Evolutionary conservation across 257 asterid species (phyloP), one percentile per base, ranked within the genome.

Genomic region (Anisodus acutangulus): DNA sequence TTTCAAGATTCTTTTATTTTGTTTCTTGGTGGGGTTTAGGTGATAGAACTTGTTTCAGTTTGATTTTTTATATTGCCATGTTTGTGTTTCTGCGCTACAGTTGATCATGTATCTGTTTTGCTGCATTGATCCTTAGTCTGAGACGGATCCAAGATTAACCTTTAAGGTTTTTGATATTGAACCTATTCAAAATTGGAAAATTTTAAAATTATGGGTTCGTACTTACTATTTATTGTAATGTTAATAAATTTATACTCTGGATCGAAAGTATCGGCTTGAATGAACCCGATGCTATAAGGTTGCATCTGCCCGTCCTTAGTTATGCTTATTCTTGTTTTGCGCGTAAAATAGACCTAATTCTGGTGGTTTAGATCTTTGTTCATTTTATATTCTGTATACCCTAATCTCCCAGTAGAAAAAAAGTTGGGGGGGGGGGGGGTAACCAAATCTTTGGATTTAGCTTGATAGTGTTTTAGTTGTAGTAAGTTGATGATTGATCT

Each of bases 11-110:
- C 2, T 31, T 43, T 70, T n/a, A 2, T 0, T 37, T 71, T 13
- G 59, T 72, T 47, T 72, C 41, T 74, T 74, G 60, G 60, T 74
- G 80, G 80, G 60, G 11, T 74, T 74, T 72, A 10, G 60, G 49
- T 37, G 22, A 35, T 67, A 35, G 16, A 35, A 22, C 26, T 22
- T 22, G 26, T 22, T 22, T 22, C 26, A 22, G 26, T 22, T 22
- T n/a, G n/a, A n/a, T n/a, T 22, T 22, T 22, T 22, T 62, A 11
- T 39, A 70, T 70, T 8, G 35, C 35, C 55, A 17, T 70, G 55
- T 70, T 41, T 70, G 35, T 31, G 35, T 16, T 39, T 70, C 15
- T 70, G 13, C 4, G 9, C 39, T 68, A 15, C 78, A 8, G 79
- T 70, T 5, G 54, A 69, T 70, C 8, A 39, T 74, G 45, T 22